These are phyloP conservation scores for Kodamaea derodonti DNA, from an alignment of 1,139 yeast species.

Conservation along the genomic window DNA sequence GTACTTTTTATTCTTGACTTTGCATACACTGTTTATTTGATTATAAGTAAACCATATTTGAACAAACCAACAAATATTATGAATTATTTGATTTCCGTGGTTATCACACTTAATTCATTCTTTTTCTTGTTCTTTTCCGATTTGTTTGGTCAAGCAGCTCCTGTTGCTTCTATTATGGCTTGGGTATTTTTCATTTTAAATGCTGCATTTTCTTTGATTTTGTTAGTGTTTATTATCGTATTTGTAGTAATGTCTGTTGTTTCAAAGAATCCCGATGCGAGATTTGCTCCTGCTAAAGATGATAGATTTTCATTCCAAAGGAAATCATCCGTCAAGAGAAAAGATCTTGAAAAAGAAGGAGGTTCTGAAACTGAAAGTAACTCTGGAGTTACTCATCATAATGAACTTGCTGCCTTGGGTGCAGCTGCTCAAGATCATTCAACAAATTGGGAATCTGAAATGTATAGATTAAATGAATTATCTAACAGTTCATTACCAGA, in stretches of 20 bases:
- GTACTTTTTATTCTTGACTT: slow-evolving; percentile 64
- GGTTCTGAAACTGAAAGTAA: slow-evolving; percentile 9
- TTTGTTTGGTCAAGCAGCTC: slow-evolving; percentile 63
- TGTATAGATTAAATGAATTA: slow-evolving; percentile 47
- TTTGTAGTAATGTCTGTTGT: slow-evolving; percentile 53
- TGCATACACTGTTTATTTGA: slow-evolving; percentile 54
- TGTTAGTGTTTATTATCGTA: slow-evolving; percentile 58
- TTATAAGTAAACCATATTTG: slow-evolving; percentile 60
- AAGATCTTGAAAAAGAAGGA: slow-evolving; percentile 15
- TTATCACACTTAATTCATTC: slow-evolving; percentile 65
- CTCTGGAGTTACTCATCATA: slow-evolving; percentile 13
- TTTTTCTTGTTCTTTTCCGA: slow-evolving; percentile 71
- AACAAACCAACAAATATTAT: slow-evolving; percentile 70
- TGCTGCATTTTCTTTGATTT: slow-evolving; percentile 69
- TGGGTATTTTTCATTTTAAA: slow-evolving; percentile 75
- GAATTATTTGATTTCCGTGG: slow-evolving; percentile 60
- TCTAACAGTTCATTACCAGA: slow-evolving; percentile 11
- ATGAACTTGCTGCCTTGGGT: slow-evolving; percentile 65
- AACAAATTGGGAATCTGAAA: slow-evolving; percentile 65
- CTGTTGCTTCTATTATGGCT: slow-evolving; percentile 72
- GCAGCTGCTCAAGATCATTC: slow-evolving; percentile 70
- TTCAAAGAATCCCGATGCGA: slow-evolving; percentile 77
- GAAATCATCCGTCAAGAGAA: slow-evolving; percentile 35
- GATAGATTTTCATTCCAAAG: slow-evolving; percentile 81
- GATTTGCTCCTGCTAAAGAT: slow-evolving; percentile 79